Evolutionary conservation across 352 stramenopile genomes (phyloP), one percentile per base, ranked within the genome.

Genomic region (Thalassiosira livingstoniorum): DNA sequence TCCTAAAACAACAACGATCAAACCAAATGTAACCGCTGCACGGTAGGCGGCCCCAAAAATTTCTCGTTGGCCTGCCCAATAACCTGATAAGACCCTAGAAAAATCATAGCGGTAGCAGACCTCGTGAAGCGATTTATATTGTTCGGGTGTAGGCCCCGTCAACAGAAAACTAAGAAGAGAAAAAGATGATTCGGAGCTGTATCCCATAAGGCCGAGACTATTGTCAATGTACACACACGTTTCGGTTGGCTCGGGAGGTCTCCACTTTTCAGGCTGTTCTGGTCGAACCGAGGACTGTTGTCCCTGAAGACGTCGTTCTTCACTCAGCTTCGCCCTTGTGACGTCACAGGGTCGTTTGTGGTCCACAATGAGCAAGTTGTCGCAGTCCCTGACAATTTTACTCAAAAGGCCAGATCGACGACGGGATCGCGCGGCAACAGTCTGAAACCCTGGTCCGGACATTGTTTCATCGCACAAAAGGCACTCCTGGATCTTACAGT

Each of bases 401-500:
- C 34, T 58, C 34, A 72, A 54, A n/a, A 72, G 64, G 23, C 64
- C 64, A 4, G 64, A 72, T 4, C 64, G 42, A n/a, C 64, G 64
- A 27, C 64, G 64, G 34, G 42, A 62, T 15, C 64, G 42, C 1
- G 64, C 64, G n/a, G 64, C 64, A 13, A 72, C 64, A 4, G 34
- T 57, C 35, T 72, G 64, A 34, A 72, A 72, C 37, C 37, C 32
- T 7, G 51, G 51, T 32, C 62, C 62, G 4, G 42, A 35, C 64
- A 72, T 72, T 35, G 60, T 51, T 21, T 72, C 64, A 32, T 72
- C 64, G 45, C 64, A 72, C 3, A 39, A 18, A 21, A 72, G 64
- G 42, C 64, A 72, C 3, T 72, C 64, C 37, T 2, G 11, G 5
- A 72, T 4, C 18, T 54, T 51, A 27, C 64, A 72, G 2, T 13